A percentile compares a stretch with the other conserved stretches of the same genome.
phyloP scores from a whole-genome alignment of 257 asterid species.

The Lycium barbarum region DNA sequence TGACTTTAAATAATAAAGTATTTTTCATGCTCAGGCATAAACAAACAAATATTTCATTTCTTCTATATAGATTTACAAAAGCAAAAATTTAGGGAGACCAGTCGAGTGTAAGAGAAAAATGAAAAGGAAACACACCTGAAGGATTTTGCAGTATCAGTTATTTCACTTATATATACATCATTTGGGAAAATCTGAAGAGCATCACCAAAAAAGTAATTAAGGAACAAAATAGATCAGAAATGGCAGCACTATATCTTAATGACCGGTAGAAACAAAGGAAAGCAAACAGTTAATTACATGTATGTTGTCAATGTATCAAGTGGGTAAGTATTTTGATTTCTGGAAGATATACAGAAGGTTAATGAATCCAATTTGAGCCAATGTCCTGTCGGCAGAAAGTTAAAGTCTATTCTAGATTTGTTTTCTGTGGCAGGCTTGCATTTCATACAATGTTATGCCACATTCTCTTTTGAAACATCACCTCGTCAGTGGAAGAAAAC shows the following conservation, averaged over 20 bases:
- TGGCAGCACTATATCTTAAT: constrained; percentile 14
- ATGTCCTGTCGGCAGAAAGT: not conserved
- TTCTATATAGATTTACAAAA: not conserved
- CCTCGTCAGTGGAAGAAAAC: constrained; percentile 7
- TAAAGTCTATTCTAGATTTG: not conserved
- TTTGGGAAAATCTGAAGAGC: constrained; percentile 79
- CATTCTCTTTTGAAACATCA: not conserved
- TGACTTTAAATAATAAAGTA: not conserved
- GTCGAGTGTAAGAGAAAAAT: constrained; percentile 28
- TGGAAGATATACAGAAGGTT: not conserved
- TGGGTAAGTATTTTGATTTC: not conserved
- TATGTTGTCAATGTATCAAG: not conserved
- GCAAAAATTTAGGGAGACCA: constrained; percentile 7
- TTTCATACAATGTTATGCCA: not conserved
- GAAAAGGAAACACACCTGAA: constrained; percentile 56
- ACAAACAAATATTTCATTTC: not conserved
- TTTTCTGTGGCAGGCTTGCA: not conserved
- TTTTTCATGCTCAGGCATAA: constrained; percentile 2
- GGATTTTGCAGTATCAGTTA: constrained; percentile 64
- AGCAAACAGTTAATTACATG: not conserved
- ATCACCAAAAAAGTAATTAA: constrained; percentile 14
- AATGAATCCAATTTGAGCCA: not conserved
- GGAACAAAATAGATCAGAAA: not conserved
- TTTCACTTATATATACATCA: constrained; percentile 76
- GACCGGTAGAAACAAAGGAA: not conserved